These are phyloP conservation scores for Theileria orientalis DNA, from an alignment of 169 alveolate species.

Conservation along the genomic window DNA sequence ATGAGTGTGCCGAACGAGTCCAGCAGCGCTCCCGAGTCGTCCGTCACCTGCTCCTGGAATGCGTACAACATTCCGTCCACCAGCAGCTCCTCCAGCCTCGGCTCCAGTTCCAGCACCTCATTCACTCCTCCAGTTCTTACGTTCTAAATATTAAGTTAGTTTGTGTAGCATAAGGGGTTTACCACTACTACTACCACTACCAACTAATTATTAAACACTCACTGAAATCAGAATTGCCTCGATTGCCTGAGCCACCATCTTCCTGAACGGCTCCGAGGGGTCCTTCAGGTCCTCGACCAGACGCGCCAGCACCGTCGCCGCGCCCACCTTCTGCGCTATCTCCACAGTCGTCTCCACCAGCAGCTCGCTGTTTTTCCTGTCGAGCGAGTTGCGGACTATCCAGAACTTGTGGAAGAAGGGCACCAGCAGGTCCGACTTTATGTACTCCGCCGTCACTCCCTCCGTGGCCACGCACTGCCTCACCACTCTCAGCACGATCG, in stretches of 20 bases:
- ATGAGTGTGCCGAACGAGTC: slow-evolving; percentile 97
- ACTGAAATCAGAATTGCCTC: slow-evolving; percentile 88
- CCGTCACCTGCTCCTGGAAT: slow-evolving; percentile 95
- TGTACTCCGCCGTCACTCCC: slow-evolving; percentile 96
- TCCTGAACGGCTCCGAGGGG: slow-evolving; percentile 86
- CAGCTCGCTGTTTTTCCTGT: slow-evolving; percentile 91
- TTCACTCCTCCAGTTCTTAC: slow-evolving; percentile 26
- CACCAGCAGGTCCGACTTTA: slow-evolving; percentile 90
- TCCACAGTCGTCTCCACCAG: slow-evolving; percentile 98
- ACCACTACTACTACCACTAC: too few species aligned
- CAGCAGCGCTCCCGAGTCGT: slow-evolving; percentile 92
- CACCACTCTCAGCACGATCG: slow-evolving; percentile 92
- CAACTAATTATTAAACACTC: slow-evolving; percentile 22
- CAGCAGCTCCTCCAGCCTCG: slow-evolving; percentile 92
- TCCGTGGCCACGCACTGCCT: slow-evolving; percentile 97
- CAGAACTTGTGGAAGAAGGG: slow-evolving; percentile 95
- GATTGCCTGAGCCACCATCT: slow-evolving; percentile 96
- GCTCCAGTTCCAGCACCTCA: slow-evolving; percentile 95
- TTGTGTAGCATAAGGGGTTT: too few species aligned
- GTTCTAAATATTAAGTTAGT: too few species aligned
- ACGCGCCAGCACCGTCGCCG: slow-evolving; percentile 45
- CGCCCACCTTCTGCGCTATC: slow-evolving; percentile 93
- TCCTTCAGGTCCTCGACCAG: slow-evolving; percentile 73
- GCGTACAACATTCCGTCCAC: slow-evolving; percentile 98
- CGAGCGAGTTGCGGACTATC: slow-evolving; percentile 84